Conservation (phyloP, 1,284 basidiomycete genomes). For the Puccinia polysora region DNA sequence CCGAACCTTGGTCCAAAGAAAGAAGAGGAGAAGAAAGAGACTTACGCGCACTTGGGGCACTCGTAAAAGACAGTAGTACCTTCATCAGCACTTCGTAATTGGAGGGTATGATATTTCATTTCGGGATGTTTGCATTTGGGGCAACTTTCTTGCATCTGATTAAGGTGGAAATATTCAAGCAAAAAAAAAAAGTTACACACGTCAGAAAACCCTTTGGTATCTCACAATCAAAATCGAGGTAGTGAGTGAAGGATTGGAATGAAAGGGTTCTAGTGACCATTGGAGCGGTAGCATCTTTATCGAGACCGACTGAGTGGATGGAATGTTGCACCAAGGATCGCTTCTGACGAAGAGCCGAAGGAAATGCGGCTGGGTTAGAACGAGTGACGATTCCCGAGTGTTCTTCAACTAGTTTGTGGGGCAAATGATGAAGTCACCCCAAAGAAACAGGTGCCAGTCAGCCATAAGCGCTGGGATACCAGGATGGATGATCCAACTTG, state of each 20-base stretch:
- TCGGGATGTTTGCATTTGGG: slow-evolving; percentile 63
- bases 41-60: slow-evolving; percentile 52
- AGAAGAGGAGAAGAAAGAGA: neutral
- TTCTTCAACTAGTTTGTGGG: slow-evolving; percentile 69
- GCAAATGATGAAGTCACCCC: neutral
- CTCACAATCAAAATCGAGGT: slow-evolving; percentile 16
- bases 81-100: slow-evolving; percentile 55
- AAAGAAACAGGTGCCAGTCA: neutral
- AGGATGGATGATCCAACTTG: too few relatives aligned
- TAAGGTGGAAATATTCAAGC: slow-evolving; percentile 39
- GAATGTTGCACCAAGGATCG: slow-evolving; percentile 59
- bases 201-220: too few relatives aligned
- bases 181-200: slow-evolving; percentile 39
- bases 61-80: slow-evolving; percentile 54
- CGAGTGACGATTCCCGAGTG: slow-evolving; percentile 82
- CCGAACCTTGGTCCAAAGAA: too few relatives aligned
- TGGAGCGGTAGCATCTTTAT: slow-evolving; percentile 20
- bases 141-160: slow-evolving; percentile 84
- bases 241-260: neutral
- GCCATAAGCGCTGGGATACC: neutral
- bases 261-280: slow-evolving; percentile 1
- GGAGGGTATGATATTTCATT: slow-evolving; percentile 56
- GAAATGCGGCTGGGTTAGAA: slow-evolving; percentile 89
- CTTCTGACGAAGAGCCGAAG: slow-evolving; percentile 78
- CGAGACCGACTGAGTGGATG: neutral